Evolutionary conservation across 2,329 filamentous ascomycete species (phyloP).

Genomic region (Verticillium zaregamsianum): DNA sequence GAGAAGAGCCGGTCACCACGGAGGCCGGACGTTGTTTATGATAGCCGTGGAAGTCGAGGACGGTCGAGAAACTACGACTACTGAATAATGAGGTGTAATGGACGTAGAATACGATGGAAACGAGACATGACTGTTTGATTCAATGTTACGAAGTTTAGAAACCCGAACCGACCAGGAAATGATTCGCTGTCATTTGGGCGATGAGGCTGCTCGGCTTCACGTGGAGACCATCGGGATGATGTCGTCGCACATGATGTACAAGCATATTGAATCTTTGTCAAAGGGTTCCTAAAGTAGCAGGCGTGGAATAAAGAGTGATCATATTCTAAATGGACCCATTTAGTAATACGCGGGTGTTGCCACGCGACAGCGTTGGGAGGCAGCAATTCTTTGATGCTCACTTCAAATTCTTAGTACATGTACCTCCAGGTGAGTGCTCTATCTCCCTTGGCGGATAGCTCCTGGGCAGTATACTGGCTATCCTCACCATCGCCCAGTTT

Average conservation of each 20-base stretch:
- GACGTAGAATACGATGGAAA: not conserved
- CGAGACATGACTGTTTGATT: not conserved
- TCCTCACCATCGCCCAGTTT: slow-evolving; percentile 39
- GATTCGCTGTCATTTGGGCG: too few species aligned
- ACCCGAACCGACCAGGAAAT: too few species aligned
- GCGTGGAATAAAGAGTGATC: too few species aligned
- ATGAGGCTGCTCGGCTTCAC: too few species aligned
- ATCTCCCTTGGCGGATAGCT: slow-evolving; percentile 57
- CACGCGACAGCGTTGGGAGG: too few species aligned
- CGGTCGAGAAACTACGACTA: not conserved
- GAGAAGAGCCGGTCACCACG: slow-evolving; percentile 5
- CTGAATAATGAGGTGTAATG: not conserved
- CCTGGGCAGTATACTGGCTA: slow-evolving; percentile 32
- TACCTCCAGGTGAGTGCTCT: slow-evolving; percentile 60
- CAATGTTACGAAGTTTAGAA: not conserved
- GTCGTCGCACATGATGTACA: too few species aligned
- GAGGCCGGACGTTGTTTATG: not conserved
- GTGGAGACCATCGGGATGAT: too few species aligned
- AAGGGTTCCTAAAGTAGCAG: too few species aligned
- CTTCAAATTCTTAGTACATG: slow-evolving; percentile 34
- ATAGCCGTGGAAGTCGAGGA: not conserved
- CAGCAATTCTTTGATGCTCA: too few species aligned
- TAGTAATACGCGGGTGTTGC: too few species aligned
- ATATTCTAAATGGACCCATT: too few species aligned
- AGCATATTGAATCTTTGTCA: too few species aligned